These are phyloP conservation scores for Corymbia calophylla DNA, from an alignment of 441 rosid species.

Conservation along the genomic window DNA sequence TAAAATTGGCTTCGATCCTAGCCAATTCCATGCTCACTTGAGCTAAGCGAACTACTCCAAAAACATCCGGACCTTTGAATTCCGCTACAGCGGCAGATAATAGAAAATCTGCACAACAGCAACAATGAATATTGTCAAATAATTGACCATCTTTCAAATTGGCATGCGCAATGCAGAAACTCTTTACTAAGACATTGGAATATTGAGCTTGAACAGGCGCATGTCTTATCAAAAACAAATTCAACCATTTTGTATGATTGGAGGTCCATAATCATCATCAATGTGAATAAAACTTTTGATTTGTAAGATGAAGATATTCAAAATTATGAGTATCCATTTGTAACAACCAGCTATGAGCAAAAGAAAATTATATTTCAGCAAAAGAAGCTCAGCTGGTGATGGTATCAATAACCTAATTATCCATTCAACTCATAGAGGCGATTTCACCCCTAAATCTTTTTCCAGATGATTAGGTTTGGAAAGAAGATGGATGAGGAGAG, in stretches of 20 bases:
- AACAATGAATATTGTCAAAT: background rate
- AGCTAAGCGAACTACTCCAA: slow-evolving; percentile 83
- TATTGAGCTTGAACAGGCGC: background rate
- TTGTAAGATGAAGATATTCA: background rate
- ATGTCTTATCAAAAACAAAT: background rate
- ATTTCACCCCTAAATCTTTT: background rate
- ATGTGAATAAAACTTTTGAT: background rate
- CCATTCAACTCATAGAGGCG: background rate
- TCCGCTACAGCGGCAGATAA: slow-evolving; percentile 90
- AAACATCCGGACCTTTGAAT: slow-evolving; percentile 81
- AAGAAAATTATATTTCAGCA: background rate
- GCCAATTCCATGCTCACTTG: slow-evolving; percentile 85
- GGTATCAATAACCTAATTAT: background rate
- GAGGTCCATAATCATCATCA: background rate
- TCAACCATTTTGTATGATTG: background rate
- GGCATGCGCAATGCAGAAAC: background rate
- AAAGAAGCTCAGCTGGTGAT: background rate
- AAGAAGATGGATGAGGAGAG: background rate
- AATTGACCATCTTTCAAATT: background rate
- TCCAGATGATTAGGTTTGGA: background rate
- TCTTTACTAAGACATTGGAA: background rate
- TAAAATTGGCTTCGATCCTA: slow-evolving; percentile 75
- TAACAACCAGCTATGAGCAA: background rate
- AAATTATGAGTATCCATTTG: background rate
- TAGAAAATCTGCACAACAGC: slow-evolving; percentile 50